A percentile compares a stretch with the other conserved stretches of the same genome.
Conservation (phyloP, 2,329 filamentous ascomycete species). For the Sarocladium oryzae region DNA sequence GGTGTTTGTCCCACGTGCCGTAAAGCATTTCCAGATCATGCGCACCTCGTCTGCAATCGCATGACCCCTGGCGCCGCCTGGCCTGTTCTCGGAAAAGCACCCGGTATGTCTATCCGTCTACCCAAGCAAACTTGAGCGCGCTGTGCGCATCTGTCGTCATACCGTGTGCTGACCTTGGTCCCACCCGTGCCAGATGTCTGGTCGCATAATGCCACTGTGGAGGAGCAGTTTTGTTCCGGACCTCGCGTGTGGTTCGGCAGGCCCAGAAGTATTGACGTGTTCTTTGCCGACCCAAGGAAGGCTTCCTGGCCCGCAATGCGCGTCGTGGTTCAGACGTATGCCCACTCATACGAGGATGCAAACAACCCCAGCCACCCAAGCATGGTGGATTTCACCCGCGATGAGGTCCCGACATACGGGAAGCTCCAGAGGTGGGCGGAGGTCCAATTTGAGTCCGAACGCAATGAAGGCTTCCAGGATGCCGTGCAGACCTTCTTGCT, state of each 20-base stretch:
- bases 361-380: conserved; percentile 23
- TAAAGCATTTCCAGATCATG: conserved; percentile 33
- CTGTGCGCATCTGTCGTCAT: not conserved
- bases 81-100: conserved; percentile 31
- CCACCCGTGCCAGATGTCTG: conserved; percentile 27
- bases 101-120: conserved; percentile 24
- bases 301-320: conserved; percentile 30
- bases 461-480: conserved; percentile 24
- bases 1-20: conserved; percentile 35
- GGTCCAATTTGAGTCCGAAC: conserved; percentile 28
- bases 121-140: no score
- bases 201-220: conserved; percentile 27
- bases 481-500: conserved; percentile 31
- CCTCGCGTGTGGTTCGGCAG: conserved; percentile 31
- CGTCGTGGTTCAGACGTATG: conserved; percentile 32
- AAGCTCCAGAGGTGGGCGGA: conserved; percentile 32
- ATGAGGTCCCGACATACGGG: conserved; percentile 28
- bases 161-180: not conserved
- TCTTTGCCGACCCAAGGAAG: conserved; percentile 24
- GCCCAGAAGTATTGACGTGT: conserved; percentile 28
- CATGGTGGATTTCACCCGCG: conserved; percentile 30
- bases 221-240: conserved; percentile 26
- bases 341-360: conserved; percentile 22
- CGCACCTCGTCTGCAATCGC: conserved; percentile 33
- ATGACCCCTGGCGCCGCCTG: conserved; percentile 29